Evolutionary conservation across 2,329 filamentous ascomycete species (phyloP).

Genomic region (Scortechinia acanthostroma): DNA sequence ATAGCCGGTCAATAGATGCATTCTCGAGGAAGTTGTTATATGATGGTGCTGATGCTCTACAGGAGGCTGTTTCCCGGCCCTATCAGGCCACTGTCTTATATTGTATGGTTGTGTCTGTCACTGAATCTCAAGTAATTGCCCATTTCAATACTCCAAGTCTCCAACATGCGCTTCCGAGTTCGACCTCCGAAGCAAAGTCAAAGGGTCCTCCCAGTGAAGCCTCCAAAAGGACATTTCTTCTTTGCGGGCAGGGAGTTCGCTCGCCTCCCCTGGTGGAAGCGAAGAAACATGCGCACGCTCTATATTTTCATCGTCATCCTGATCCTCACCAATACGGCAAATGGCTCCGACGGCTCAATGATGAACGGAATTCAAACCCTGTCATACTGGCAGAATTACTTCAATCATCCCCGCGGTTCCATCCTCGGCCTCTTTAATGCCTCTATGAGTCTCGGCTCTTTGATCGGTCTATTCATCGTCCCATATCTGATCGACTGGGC

Average conservation of each 20-base stretch:
- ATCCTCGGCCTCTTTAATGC: background rate
- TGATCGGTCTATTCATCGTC: constrained; percentile 6
- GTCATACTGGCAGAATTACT: background rate
- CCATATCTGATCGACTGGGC: constrained; percentile 16
- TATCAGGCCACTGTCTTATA: no score
- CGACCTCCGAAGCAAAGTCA: no score
- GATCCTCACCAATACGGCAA: constrained; percentile 17
- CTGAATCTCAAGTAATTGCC: no score
- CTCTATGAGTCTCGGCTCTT: constrained; percentile 6
- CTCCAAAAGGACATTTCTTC: no score
- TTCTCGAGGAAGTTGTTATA: no score
- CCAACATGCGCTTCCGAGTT: no score
- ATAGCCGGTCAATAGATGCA: no score
- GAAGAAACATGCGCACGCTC: constrained; percentile 14
- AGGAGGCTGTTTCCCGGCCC: no score
- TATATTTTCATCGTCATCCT: constrained; percentile 18
- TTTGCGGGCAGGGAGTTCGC: constrained; percentile 13
- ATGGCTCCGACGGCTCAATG: constrained; percentile 9
- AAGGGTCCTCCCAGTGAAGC: no score
- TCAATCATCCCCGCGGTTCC: background rate
- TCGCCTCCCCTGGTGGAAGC: constrained; percentile 16
- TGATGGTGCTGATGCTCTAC: no score
- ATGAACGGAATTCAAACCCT: constrained; percentile 7
- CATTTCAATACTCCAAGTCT: no score
- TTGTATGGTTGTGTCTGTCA: no score